Conservation (phyloP, 805 yeast genomes). For the Nakazawaea wickerhamii region DNA sequence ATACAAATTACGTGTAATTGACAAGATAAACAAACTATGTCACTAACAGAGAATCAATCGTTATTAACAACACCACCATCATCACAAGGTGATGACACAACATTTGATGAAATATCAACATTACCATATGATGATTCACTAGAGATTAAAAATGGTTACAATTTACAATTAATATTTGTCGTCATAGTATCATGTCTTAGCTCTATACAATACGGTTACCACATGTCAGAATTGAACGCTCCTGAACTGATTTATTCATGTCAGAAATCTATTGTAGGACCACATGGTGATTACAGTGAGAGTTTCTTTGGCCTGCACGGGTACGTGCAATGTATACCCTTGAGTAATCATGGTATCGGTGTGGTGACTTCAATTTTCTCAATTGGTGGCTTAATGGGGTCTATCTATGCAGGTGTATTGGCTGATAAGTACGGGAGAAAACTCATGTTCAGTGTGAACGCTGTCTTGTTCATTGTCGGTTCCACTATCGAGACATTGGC, state of each 20-base stretch:
- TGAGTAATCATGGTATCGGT: constrained; percentile 58
- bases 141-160: no score
- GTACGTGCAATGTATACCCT: constrained; percentile 42
- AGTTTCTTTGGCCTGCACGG: constrained; percentile 36
- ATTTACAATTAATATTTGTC: constrained; percentile 3
- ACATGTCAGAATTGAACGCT: constrained; percentile 91
- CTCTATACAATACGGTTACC: constrained; percentile 88
- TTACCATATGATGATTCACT: constrained; percentile 1
- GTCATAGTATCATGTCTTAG: constrained; percentile 65
- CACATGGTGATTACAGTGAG: constrained; percentile 22
- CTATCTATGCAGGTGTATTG: constrained; percentile 58
- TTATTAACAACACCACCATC: background rate
- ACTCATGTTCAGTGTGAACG: constrained; percentile 37
- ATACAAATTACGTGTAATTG: no score
- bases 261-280: constrained; percentile 19
- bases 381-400: constrained; percentile 78
- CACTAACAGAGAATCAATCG: background rate
- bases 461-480: constrained; percentile 51
- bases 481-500: constrained; percentile 54
- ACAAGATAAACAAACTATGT: background rate
- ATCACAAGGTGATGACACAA: background rate
- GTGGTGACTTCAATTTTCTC: constrained; percentile 73
- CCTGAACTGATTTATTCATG: constrained; percentile 74
- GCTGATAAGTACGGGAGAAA: constrained; percentile 67
- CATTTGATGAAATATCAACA: constrained; percentile 5